Conservation (phyloP, 1,284 basidiomycete species). For the Papiliotrema nemorosa region DNA sequence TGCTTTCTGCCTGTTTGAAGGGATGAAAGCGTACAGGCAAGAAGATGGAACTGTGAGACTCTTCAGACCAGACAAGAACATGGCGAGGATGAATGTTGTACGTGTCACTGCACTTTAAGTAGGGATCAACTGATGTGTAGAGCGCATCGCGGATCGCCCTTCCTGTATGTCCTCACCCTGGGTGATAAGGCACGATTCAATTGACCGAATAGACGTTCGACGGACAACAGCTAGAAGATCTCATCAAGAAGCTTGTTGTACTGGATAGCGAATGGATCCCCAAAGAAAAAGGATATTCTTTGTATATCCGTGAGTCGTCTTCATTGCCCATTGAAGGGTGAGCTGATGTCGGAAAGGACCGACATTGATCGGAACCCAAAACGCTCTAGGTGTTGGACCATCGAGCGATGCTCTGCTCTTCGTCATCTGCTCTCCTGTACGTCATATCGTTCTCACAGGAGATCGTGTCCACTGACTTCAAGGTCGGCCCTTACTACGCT, state of each 20-base stretch:
- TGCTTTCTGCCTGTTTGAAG: conserved; percentile 77
- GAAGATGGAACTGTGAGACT: conserved; percentile 73
- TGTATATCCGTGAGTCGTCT: conserved; percentile 68
- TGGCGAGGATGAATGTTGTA: conserved; percentile 60
- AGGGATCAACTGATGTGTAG: conserved; percentile 21
- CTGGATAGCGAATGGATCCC: conserved; percentile 94
- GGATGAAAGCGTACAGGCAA: conserved; percentile 92
- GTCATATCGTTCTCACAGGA: conserved; percentile 8
- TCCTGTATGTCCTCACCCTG: conserved; percentile 28
- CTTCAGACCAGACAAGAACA: conserved; percentile 98
- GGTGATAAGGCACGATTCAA: neutral
- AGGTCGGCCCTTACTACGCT: conserved; percentile 87
- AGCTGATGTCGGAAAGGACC: conserved; percentile 40
- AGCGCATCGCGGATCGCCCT: conserved; percentile 50
- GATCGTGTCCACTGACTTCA: neutral
- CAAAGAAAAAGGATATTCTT: conserved; percentile 77
- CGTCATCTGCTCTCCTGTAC: conserved; percentile 82
- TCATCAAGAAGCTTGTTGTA: conserved; percentile 84
- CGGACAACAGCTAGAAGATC: conserved; percentile 69
- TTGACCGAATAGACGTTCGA: conserved; percentile 62
- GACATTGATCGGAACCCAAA: conserved; percentile 79
- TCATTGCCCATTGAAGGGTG: conserved; percentile 3
- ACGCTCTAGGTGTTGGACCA: conserved; percentile 80
- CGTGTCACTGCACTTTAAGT: neutral
- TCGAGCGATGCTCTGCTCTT: conserved; percentile 86